Conservation (phyloP, 306 rosid genomes). For the Carpinus viminea region DNA sequence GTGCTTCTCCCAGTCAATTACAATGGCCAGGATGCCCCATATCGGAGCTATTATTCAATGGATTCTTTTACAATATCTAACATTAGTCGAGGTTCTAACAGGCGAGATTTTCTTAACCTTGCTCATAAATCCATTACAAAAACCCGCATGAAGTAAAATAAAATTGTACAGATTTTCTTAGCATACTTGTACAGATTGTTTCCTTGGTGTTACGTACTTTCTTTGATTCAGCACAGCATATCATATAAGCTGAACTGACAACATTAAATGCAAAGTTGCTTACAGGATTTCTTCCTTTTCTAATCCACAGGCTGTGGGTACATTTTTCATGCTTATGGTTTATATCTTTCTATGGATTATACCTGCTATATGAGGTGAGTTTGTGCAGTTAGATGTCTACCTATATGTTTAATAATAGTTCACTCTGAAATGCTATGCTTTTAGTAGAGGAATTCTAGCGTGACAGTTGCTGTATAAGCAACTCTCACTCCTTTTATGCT, state of each 20-base stretch:
- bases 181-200: neutral
- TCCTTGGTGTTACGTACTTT: neutral
- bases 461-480: neutral
- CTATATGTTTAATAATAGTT: slow-evolving; percentile 7
- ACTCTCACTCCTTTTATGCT: neutral
- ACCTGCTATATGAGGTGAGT: slow-evolving; percentile 72
- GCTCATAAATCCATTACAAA: neutral
- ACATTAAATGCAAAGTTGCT: slow-evolving; percentile 4
- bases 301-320: slow-evolving; percentile 83
- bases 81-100: slow-evolving; percentile 61
- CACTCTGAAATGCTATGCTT: neutral
- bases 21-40: slow-evolving; percentile 33
- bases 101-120: slow-evolving; percentile 42
- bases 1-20: slow-evolving; percentile 75
- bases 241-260: neutral
- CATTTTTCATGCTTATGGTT: slow-evolving; percentile 80
- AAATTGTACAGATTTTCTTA: neutral
- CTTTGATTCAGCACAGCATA: neutral
- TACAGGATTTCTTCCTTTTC: slow-evolving; percentile 29
- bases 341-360: slow-evolving; percentile 78
- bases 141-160: neutral
- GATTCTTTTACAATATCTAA: slow-evolving; percentile 84
- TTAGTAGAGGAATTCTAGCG: neutral
- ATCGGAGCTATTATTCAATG: slow-evolving; percentile 43
- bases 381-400: slow-evolving; percentile 23